phyloP scores from a whole-genome alignment of 192 early-diverging fungal species.

The Podila horticola region DNA sequence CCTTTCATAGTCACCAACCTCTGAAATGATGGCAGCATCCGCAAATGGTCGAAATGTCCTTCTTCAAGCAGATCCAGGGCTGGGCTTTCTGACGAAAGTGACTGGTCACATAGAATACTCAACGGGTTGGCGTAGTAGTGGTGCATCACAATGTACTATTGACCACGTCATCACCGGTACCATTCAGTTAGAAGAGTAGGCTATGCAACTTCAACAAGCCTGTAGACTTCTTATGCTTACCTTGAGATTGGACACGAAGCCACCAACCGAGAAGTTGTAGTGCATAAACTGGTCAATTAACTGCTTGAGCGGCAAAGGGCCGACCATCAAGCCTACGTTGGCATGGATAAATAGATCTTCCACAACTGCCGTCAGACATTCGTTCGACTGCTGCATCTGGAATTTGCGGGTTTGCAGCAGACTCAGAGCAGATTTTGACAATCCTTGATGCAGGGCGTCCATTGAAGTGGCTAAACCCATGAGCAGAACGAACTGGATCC shows the following conservation, averaged over 20 bases:
- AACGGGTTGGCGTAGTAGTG: slow-evolving; percentile 89
- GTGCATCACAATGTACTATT: slow-evolving; percentile 86
- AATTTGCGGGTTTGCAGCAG: slow-evolving; percentile 84
- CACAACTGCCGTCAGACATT: slow-evolving; percentile 65
- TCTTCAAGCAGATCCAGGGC: slow-evolving; percentile 43
- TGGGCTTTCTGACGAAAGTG: slow-evolving; percentile 20
- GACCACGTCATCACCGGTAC: not conserved
- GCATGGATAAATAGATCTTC: slow-evolving; percentile 68
- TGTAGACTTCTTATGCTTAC: slow-evolving; percentile 27
- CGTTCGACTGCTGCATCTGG: slow-evolving; percentile 78
- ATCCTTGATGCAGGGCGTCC: slow-evolving; percentile 82
- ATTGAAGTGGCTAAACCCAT: slow-evolving; percentile 90
- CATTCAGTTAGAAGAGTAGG: not conserved
- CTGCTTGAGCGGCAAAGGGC: slow-evolving; percentile 75
- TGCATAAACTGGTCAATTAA: slow-evolving; percentile 84
- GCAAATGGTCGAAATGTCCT: slow-evolving; percentile 70
- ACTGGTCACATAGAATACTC: slow-evolving; percentile 66
- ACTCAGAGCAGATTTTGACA: slow-evolving; percentile 76
- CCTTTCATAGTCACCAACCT: slow-evolving; percentile 24
- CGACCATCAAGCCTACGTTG: slow-evolving; percentile 67
- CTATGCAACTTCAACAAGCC: not conserved
- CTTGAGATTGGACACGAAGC: slow-evolving; percentile 78
- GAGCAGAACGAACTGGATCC: slow-evolving; percentile 81
- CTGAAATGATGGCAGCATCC: slow-evolving; percentile 79
- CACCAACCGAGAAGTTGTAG: slow-evolving; percentile 82